Base-by-base conservation (phyloP, 169 alveolate species). In the Sarcocystis neurona region DNA sequence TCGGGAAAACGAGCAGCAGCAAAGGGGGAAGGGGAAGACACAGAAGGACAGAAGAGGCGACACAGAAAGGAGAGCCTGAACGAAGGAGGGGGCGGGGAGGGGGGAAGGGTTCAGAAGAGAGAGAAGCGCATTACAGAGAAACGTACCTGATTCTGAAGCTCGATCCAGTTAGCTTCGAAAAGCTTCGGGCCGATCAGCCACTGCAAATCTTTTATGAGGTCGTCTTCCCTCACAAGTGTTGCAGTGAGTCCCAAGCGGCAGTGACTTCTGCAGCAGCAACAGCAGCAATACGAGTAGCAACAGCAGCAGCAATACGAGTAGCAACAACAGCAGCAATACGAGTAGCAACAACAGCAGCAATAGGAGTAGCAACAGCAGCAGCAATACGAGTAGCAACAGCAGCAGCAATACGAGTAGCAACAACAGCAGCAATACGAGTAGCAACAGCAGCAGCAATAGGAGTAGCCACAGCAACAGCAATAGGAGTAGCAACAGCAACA, bases 81-180 rank as follows among this genome's bases (percentile, higher is more conserved):
- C 70, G 4, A 58, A 3, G 60, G 60, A 48, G 60, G 15, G 60
- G 6, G 60, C 15, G 27, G 27, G 60, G 60, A 48, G 60, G 70
- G 70, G 2, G 70, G 27, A 58, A 34, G 30, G 70, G n/a, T 27
- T 27, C 32, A 58, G 39, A 20, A 66, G 18, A 20, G 43, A 66
- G 41, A 30, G 78, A 66, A 12, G 18, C 39, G 34, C n/a, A 27
- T 15, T 15, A n/a, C 10, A 12, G 27, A 32, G 27, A 27, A 8
- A 58, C 60, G 12, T 41, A 46, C 93, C 50, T 70, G 91, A 43
- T 97, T 97, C 92, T 98, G 99, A 47, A 99, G 93, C 90, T 99
- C 99, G 50, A 97, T 95, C 99, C 99, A 98, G 95, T 98, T 99
- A 41, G 99, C 99, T 94, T 99, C 99, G 94, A 98, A 98, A 70